Evolutionary conservation across 345 rosid genomes (phyloP).

Genomic region (Raphanus raphanistrum): DNA sequence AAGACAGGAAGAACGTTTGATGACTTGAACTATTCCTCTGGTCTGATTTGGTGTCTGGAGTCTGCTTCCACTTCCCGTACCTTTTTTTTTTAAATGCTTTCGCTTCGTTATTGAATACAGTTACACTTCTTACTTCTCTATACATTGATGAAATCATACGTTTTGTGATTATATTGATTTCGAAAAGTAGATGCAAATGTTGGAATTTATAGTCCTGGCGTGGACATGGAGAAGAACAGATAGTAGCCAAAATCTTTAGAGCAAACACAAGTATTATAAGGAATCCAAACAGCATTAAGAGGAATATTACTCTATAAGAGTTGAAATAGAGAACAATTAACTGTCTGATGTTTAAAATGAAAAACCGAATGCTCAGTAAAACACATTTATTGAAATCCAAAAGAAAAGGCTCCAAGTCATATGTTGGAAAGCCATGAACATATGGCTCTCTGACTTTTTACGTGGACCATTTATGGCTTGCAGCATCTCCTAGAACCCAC

Average conservation of each 20-base stretch:
- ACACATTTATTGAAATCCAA: too few species aligned
- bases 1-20: neutral
- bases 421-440: too few species aligned
- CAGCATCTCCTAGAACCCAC: neutral
- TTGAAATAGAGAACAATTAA: too few species aligned
- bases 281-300: too few species aligned
- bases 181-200: neutral
- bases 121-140: too few species aligned
- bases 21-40: neutral
- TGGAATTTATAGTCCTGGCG: neutral
- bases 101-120: neutral
- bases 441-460: too few species aligned
- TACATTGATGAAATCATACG: neutral
- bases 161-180: neutral
- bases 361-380: too few species aligned
- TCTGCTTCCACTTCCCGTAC: neutral
- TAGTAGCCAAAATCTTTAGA: neutral
- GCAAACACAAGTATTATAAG: neutral
- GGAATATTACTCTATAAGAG: too few species aligned
- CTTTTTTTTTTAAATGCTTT: neutral
- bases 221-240: neutral
- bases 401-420: too few species aligned
- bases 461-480: neutral
- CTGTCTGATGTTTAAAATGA: too few species aligned
- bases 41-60: neutral